Evolutionary conservation across 2,329 filamentous ascomycete species (phyloP).

Genomic region (Boeremia exigua): DNA sequence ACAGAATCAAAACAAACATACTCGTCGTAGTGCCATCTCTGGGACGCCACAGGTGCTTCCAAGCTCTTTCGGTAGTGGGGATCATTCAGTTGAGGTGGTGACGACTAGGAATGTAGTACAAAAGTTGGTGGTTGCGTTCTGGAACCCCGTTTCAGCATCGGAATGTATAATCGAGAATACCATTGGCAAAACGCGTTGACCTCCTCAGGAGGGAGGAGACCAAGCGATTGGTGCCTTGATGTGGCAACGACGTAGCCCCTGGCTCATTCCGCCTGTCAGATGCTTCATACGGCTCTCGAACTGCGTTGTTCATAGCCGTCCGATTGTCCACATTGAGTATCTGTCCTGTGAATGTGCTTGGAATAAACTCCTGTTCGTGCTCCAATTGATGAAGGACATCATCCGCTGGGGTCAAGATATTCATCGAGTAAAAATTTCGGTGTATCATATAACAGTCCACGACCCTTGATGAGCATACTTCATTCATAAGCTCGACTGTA

Average conservation of each 20-base stretch:
- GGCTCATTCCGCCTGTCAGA: constrained; percentile 10
- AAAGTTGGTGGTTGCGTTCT: constrained; percentile 10
- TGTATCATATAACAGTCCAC: too few species aligned
- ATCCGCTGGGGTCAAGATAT: too few species aligned
- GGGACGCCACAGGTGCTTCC: background rate
- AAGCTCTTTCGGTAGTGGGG: background rate
- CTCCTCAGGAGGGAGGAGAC: background rate
- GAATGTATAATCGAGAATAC: background rate
- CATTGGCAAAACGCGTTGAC: constrained; percentile 3
- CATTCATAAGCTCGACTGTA: too few species aligned
- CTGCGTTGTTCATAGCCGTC: background rate
- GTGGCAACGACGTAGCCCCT: background rate
- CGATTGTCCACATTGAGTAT: background rate
- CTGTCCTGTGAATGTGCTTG: too few species aligned
- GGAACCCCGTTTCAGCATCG: constrained; percentile 3
- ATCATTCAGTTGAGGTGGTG: background rate
- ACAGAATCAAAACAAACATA: constrained; percentile 15
- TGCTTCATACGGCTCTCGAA: constrained; percentile 6
- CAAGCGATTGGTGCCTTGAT: constrained; percentile 4
- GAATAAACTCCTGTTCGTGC: too few species aligned
- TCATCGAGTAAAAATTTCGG: too few species aligned
- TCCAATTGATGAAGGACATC: too few species aligned
- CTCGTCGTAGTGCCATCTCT: constrained; percentile 1
- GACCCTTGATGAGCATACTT: too few species aligned
- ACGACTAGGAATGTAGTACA: constrained; percentile 13